These are phyloP conservation scores for Protomyces lactucae-debilis DNA, from an alignment of 1,139 yeast species.

Conservation along the genomic window DNA sequence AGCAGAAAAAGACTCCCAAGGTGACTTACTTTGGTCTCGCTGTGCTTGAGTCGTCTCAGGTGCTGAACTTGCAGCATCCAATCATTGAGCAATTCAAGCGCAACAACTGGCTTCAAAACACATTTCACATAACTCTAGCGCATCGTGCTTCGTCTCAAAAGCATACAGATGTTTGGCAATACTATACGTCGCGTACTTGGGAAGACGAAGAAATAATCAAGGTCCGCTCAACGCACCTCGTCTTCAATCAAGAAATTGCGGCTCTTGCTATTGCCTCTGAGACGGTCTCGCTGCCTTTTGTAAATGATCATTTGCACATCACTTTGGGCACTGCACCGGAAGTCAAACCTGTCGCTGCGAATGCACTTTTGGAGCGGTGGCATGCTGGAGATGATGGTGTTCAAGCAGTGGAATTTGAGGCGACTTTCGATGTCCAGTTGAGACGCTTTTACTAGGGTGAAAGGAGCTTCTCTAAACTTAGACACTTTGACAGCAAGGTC, in stretches of 20 bases:
- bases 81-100: constrained; percentile 40
- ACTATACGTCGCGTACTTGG: constrained; percentile 39
- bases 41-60: constrained; percentile 16
- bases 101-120: constrained; percentile 47
- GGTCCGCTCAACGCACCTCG: constrained; percentile 36
- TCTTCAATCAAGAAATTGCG: constrained; percentile 52
- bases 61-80: constrained; percentile 28
- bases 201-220: constrained; percentile 46
- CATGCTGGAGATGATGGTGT: background rate
- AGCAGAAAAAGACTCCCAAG: constrained; percentile 36
- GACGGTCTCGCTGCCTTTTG: constrained; percentile 36
- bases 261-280: constrained; percentile 50
- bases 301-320: constrained; percentile 59
- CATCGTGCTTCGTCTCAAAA: constrained; percentile 44
- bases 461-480: too few species aligned
- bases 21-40: constrained; percentile 42
- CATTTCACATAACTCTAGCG: constrained; percentile 73
- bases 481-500: too few species aligned
- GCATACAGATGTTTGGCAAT: constrained; percentile 35
- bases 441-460: background rate
- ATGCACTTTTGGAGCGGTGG: constrained; percentile 40
- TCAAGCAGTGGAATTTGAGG: background rate
- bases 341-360: constrained; percentile 52
- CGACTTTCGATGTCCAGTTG: background rate
- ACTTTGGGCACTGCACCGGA: constrained; percentile 63